phyloP scores from a whole-genome alignment of 2,329 filamentous ascomycete genomes.

The Alternaria novae-zelandiae region DNA sequence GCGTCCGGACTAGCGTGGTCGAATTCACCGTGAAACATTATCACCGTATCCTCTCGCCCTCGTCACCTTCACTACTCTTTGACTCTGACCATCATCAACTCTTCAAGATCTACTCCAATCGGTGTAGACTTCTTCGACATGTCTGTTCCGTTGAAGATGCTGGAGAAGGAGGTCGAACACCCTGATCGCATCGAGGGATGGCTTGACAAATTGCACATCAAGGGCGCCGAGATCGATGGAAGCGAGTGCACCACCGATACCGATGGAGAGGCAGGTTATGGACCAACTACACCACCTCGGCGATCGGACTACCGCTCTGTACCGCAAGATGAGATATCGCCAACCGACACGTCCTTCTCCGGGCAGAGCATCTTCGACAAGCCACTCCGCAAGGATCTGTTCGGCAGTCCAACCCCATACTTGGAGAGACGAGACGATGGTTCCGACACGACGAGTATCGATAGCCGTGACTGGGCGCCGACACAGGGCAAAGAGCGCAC shows the following conservation, averaged over 20 bases:
- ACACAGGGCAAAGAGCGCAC: neutral
- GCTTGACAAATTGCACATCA: conserved; percentile 2
- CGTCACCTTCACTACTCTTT: neutral
- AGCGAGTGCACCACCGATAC: neutral
- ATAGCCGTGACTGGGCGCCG: conserved; percentile 3
- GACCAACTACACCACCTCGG: neutral
- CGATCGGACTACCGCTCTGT: too few relatives aligned
- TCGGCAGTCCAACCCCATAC: neutral
- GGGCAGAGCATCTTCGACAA: conserved; percentile 29
- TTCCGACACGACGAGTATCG: conserved; percentile 12
- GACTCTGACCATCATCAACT: neutral
- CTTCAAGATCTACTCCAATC: neutral
- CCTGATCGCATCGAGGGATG: conserved; percentile 3
- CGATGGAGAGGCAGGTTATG: neutral
- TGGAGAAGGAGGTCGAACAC: neutral
- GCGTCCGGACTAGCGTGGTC: conserved; percentile 4
- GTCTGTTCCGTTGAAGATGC: neutral
- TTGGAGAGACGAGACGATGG: conserved; percentile 2
- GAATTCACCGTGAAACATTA: conserved; percentile 8
- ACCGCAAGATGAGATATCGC: conserved; percentile 20
- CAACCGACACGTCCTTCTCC: conserved; percentile 35
- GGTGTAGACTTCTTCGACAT: neutral
- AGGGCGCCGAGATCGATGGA: neutral
- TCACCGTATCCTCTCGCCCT: neutral
- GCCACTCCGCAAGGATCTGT: neutral